Conservation (phyloP, 2,329 filamentous ascomycete species). For the Hortaea werneckii region DNA sequence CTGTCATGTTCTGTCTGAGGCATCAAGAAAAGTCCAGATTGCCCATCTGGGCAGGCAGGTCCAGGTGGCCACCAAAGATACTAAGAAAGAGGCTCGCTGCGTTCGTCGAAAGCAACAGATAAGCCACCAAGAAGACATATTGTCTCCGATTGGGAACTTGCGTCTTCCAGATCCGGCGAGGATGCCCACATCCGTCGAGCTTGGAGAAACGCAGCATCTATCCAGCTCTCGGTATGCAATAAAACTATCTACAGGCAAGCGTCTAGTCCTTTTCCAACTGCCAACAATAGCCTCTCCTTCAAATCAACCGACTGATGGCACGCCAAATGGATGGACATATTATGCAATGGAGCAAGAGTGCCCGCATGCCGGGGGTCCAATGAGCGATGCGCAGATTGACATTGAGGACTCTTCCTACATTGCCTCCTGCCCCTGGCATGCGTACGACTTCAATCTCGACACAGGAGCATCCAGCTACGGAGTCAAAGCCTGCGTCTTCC, state of each 20-base stretch:
- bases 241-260: conserved; percentile 5
- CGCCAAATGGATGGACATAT: conserved; percentile 7
- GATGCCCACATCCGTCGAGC: no score
- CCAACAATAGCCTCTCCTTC: conserved; percentile 1
- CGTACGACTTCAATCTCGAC: conserved; percentile 8
- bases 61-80: no score
- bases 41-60: no score
- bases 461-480: conserved; percentile 8
- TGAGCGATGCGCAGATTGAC: conserved; percentile 8
- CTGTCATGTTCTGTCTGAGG: no score
- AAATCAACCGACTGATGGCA: conserved; percentile 1
- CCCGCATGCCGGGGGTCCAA: conserved; percentile 8
- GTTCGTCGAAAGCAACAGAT: no score
- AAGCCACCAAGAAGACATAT: no score
- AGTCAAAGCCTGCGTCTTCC: conserved; percentile 7
- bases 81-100: no score
- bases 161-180: no score
- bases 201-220: not conserved
- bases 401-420: conserved; percentile 9
- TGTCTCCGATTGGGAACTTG: no score
- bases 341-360: conserved; percentile 10
- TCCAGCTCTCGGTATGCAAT: conserved; percentile 4
- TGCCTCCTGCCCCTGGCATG: conserved; percentile 10
- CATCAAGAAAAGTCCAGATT: no score
- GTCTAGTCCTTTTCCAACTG: conserved; percentile 7